Base-by-base conservation (phyloP, 106 monocot genomes). In the Acorus calamus region DNA sequence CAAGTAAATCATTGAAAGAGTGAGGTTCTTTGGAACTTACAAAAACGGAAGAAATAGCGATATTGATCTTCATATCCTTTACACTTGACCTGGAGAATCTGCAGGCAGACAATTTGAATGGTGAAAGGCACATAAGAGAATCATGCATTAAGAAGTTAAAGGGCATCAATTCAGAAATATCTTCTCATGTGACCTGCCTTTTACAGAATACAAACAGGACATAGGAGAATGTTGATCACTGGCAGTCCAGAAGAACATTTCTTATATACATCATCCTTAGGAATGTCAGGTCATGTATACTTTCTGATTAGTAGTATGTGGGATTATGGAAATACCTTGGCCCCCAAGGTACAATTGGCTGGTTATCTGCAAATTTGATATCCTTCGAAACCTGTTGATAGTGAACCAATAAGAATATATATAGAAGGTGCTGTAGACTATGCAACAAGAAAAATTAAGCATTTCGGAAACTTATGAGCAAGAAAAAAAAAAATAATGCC, bases 351-450 rank as follows among this genome's bases (percentile, higher is more conserved):
- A 94, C 77, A 63, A 94, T 76, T 57, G 94, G 94, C 10, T 84
- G 83, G 49, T 94, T 86, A 73, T 94, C 94, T 67, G 94, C 93
- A 89, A 78, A 93, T 69, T 86, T 93, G 62, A 93, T 86, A 78
- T 93, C 93, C 78, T 93, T 89, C 2, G 93, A 89, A 28, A 93
- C 93, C 93, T 93, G 59, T 71, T 62, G 12, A 55, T 10, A 14
- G 53, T 63, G 47, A 11, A 55, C 2, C 47, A 64, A 42, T 10
- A 12, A 50, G 48, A n/a, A 28, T 28, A 28, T 0, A 28, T 28
- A 28, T 28, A 28, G 28, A 28, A 28, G 28, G 28, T 28, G 28
- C 28, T 1, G 28, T 28, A 1, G 28, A 28, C 28, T 28, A 28
- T 28, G 28, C 28, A 28, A 28, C 28, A 28, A 28, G 28, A 28